Base-by-base conservation (phyloP, 2,329 filamentous ascomycete genomes). In the Blastomyces parvus region DNA sequence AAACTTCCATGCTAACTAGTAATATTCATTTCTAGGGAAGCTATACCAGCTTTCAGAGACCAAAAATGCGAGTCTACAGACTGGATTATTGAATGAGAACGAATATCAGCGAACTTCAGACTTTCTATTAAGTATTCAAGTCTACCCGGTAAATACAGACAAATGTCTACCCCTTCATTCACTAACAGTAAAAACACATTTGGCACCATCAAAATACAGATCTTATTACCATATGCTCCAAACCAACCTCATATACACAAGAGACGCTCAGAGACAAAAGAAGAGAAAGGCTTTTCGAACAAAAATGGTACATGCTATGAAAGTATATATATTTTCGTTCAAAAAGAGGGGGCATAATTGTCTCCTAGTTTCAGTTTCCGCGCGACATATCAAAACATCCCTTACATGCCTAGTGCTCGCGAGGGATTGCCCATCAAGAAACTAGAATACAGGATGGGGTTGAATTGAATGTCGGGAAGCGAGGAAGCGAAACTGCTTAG, bases 401-500 rank as follows among this genome's bases (percentile, higher is more conserved):
- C 9, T 14, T 14, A 3, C 22, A 14, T 27, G 46, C 17, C 25
- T 17, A 59, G 40, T 22, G 22, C 42, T 42, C 46, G 57, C 52
- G 4, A 30, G 30, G 11, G 27, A 63, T 17, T 2, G 8, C 36
- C 60, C 6, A 5, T 19, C 14, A 13, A 59, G 46, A 8, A 17
- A 30, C 52, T 9, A 19, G 55, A 42, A 17, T n/a, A 40, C 36
- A 42, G 36, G 62, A 63, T 57, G 25, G 42, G 44, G 55, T 46
- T 44, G 33, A 38, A 30, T 56, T 59, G 42, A 22, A 59, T 48
- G 46, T 27, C 30, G 27, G 42, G 22, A 58, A 11, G 17, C 22
- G 22, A 4, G 27, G 22, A 13, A 13, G 42, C 14, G 56, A 62
- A 64, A 52, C 42, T 63, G 64, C 69, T 76, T 77, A 77, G 66